Evolutionary conservation across 805 yeast species (phyloP), one percentile per base, ranked within the genome.

Genomic region (Spathaspora gorwiae): DNA sequence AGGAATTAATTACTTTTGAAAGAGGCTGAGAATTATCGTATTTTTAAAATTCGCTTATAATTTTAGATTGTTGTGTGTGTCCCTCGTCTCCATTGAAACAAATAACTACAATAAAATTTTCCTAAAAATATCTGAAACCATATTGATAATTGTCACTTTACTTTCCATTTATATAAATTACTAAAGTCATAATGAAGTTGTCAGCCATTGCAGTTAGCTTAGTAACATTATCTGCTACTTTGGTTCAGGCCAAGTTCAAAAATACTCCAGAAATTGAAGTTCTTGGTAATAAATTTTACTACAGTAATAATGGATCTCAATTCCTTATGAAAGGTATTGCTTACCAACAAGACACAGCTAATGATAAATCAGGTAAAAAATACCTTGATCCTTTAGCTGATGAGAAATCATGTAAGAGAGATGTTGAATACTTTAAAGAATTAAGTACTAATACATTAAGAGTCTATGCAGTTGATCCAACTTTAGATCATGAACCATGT

Each of bases 251-350:
- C 32, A 43, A 39, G 11, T 47, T 39, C 15, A 50, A 48, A 26
- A 53, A 45, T 36, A 51, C 56, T 13, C 75, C 75, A 5, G 58
- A 59, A 31, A 56, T 71, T 31, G 73, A 70, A 46, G 68, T 71
- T 13, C 62, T 68, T 35, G 75, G 75, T 15, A 71, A 71, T 56
- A 71, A 71, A 53, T 71, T 70, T 49, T 71, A 53, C 57, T 70
- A 54, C 57, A 47, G 63, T 39, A 65, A 70, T 50, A 71, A 71
- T 53, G 76, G 76, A 6, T 60, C 75, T 11, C 76, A 70, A 48
- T 71, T 70, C 46, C 64, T 67, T 50, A 67, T 71, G 52, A 61
- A 71, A 44, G 76, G 76, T 52, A 58, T 71, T 48, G 76, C 76
- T 8, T 71, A 71, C 60, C 76, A 71, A 53, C 67, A 68, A 50